A percentile compares a stretch with the other conserved stretches of the same genome.
These are phyloP conservation scores for Colletotrichum zoysiae DNA, from an alignment of 2,329 filamentous ascomycete genomes.

Conservation along the genomic window DNA sequence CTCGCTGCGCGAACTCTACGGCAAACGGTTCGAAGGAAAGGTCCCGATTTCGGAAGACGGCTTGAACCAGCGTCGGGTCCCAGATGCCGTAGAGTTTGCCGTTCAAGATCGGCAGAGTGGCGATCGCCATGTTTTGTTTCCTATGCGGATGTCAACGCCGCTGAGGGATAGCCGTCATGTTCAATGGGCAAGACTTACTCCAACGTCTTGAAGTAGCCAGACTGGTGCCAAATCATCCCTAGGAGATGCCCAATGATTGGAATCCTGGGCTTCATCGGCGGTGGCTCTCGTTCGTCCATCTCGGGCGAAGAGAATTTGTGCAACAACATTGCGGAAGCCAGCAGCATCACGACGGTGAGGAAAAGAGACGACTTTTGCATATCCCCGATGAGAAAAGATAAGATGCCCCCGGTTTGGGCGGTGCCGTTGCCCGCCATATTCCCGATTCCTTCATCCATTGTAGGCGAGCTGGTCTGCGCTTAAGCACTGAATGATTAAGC, in stretches of 20 bases:
- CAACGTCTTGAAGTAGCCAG: slow-evolving; percentile 53
- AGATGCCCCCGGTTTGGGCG: slow-evolving; percentile 11
- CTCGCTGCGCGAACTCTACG: slow-evolving; percentile 52
- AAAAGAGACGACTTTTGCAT: slow-evolving; percentile 13
- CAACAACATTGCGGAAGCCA: slow-evolving; percentile 9
- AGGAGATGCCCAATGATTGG: slow-evolving; percentile 62
- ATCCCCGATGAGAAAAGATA: slow-evolving; percentile 8
- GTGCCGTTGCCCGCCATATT: slow-evolving; percentile 18
- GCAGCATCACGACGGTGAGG: not conserved
- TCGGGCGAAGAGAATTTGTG: slow-evolving; percentile 13
- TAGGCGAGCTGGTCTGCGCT: not conserved
- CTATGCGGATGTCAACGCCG: slow-evolving; percentile 42
- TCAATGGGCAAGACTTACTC: slow-evolving; percentile 48
- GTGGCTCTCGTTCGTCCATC: slow-evolving; percentile 56
- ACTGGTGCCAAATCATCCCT: slow-evolving; percentile 54
- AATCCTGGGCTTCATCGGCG: slow-evolving; percentile 54
- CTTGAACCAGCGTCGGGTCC: slow-evolving; percentile 53
- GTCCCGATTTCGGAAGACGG: slow-evolving; percentile 55
- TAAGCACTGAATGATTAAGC: not conserved
- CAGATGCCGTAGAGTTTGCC: slow-evolving; percentile 60
- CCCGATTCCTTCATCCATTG: not conserved
- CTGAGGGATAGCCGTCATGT: slow-evolving; percentile 48
- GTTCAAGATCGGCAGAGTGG: slow-evolving; percentile 59
- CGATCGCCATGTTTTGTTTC: slow-evolving; percentile 51
- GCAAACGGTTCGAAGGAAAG: slow-evolving; percentile 58